A percentile compares a stretch with the other conserved stretches of the same genome.
Evolutionary conservation across 1,284 basidiomycete species (phyloP).

Genomic region (Athelia psychrophila): DNA sequence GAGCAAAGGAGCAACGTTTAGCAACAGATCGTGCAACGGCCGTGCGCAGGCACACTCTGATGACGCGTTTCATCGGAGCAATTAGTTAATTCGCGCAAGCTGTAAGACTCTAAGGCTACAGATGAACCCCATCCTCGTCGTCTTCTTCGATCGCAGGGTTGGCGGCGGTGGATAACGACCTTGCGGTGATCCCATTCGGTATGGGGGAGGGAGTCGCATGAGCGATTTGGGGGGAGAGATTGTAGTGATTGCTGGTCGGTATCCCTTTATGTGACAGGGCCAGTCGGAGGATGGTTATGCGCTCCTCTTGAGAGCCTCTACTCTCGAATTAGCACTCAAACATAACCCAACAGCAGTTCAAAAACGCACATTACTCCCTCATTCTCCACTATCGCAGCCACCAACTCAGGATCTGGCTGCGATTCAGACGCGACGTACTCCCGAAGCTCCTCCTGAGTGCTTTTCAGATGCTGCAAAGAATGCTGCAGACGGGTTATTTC

Average conservation of each 20-base stretch:
- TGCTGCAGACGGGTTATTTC: slow-evolving; percentile 76
- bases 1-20: neutral
- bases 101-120: too few species aligned
- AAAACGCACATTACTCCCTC: slow-evolving; percentile 46
- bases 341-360: neutral
- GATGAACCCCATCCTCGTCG: slow-evolving; percentile 14
- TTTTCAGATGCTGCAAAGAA: slow-evolving; percentile 61
- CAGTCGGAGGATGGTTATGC: slow-evolving; percentile 61
- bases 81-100: neutral
- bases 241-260: slow-evolving; percentile 37
- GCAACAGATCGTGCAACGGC: neutral
- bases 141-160: neutral
- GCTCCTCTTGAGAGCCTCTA: slow-evolving; percentile 71
- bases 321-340: neutral
- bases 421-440: slow-evolving; percentile 38
- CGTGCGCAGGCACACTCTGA: neutral
- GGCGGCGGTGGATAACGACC: too few species aligned
- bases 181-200: too few species aligned
- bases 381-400: slow-evolving; percentile 51
- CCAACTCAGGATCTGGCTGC: slow-evolving; percentile 39
- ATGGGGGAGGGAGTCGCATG: too few species aligned
- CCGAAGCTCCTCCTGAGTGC: slow-evolving; percentile 60
- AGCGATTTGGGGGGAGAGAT: too few species aligned
- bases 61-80: neutral
- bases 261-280: slow-evolving; percentile 66